Conservation (phyloP, 306 rosid species). For the Dryas alaskensis region DNA sequence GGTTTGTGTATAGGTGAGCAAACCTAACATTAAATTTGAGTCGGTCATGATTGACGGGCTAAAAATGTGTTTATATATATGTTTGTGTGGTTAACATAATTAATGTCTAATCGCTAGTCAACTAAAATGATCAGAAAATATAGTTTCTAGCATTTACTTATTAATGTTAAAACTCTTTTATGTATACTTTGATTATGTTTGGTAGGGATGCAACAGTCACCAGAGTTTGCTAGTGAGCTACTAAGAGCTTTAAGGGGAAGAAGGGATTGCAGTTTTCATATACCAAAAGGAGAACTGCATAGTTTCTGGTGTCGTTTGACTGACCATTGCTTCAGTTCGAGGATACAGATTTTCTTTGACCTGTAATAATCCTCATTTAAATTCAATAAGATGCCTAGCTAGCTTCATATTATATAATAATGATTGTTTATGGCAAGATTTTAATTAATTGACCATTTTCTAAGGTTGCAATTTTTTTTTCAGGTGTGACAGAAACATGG, state of each 20-base stretch:
- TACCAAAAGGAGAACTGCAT: constrained; percentile 59
- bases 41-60: no score
- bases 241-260: constrained; percentile 60
- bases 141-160: no score
- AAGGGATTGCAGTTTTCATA: constrained; percentile 45
- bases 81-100: no score
- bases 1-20: constrained; percentile 78
- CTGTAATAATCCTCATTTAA: constrained; percentile 39
- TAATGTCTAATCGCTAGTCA: no score
- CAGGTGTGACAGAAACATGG: constrained; percentile 78
- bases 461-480: constrained; percentile 13
- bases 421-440: not conserved
- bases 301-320: constrained; percentile 56
- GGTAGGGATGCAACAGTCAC: constrained; percentile 68
- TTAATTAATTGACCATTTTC: constrained; percentile 11
- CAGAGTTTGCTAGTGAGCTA: constrained; percentile 63
- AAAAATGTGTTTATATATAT: no score
- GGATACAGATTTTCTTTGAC: constrained; percentile 68
- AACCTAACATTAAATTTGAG: not conserved
- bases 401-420: not conserved
- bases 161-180: not conserved
- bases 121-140: no score
- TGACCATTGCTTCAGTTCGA: constrained; percentile 49
- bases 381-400: not conserved
- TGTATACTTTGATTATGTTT: constrained; percentile 3